Evolutionary conservation across 73 alveolate genomes (phyloP).

Genomic region (Symbiodinium natans): DNA sequence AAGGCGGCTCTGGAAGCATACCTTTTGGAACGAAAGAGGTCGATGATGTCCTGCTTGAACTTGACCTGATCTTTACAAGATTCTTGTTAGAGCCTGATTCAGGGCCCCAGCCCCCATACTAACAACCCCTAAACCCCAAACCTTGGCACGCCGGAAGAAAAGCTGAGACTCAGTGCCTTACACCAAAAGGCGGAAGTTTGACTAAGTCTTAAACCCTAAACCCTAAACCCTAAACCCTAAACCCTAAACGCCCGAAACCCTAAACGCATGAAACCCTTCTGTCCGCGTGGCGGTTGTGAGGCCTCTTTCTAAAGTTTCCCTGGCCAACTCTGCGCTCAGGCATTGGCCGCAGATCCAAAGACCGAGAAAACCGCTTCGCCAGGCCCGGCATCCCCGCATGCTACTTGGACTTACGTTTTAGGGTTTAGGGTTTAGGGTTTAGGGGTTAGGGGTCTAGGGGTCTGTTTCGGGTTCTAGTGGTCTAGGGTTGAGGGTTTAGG

Average conservation of each 20-base stretch:
- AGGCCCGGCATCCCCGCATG: neutral
- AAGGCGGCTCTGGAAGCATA: conserved; percentile 1
- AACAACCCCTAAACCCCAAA: neutral
- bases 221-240: neutral
- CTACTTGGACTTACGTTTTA: neutral
- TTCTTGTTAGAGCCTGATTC: neutral
- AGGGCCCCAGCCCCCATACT: neutral
- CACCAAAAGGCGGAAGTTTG: neutral
- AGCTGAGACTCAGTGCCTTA: neutral
- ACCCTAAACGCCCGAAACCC: neutral
- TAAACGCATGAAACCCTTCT: neutral
- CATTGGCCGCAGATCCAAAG: neutral
- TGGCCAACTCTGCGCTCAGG: neutral
- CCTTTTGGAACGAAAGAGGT: conserved; percentile 20
- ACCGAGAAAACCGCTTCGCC: neutral
- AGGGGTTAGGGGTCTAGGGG: too few relatives aligned
- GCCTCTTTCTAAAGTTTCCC: neutral
- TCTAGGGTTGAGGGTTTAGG: neutral
- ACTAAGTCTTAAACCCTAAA: neutral
- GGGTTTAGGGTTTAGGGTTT: too few relatives aligned
- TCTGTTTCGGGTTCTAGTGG: too few relatives aligned
- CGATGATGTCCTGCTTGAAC: conserved; percentile 29
- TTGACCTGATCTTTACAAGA: neutral
- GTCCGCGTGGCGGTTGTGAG: neutral
- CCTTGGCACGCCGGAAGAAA: neutral